Base-by-base conservation (phyloP, 2,329 filamentous ascomycete genomes). In the Talaromyces funiculosus region DNA sequence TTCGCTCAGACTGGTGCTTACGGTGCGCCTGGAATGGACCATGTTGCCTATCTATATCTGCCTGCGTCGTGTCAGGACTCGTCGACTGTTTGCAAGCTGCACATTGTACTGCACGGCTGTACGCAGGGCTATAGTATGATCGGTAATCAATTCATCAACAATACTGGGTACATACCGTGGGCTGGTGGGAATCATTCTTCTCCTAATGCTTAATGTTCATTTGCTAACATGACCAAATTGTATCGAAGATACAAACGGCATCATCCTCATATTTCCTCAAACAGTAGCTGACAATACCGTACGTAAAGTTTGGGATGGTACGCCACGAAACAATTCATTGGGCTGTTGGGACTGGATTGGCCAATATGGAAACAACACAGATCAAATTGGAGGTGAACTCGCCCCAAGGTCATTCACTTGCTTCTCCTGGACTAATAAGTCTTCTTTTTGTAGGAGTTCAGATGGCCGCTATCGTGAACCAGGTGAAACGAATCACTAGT, bases 401-500 rank as follows among this genome's bases (percentile, higher is more conserved):
- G 31, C 24, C 0, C 8, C 3, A 8, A 14, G 20, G n/a, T 10
- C 20, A 3, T 45, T 24, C 3, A 4, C 20, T 26, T 16, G n/a
- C n/a, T 14, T 22, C 4, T 45, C 18, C 3, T 22, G 16, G 7
- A 35, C 4, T 35, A 26, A 29, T 22, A 4, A 26, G 3, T 12
- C 5, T 57, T 1, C 5, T 8, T 16, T 0, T 26, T 24, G 9
- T 37, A 62, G 64, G 64, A 2, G 62, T 59, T 6, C 65, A 66
- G 58, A 66, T 67, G 58, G 61, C 20, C n/a, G 65, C 64, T 4
- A 60, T 63, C 22, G 47, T 65, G n/a, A 66, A 64, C 20, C 64
- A 64, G 40, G 61, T 65, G 6, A 62, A 62, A 20, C 43, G 56
- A n/a, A 62, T 66, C 18, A 42, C 59, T 3, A 65, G 64, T n/a